Percentiles rank a stretch among this genome's conserved stretches.
These are phyloP conservation scores for Camelina sativa DNA, from an alignment of 345 rosid species.

Conservation along the genomic window DNA sequence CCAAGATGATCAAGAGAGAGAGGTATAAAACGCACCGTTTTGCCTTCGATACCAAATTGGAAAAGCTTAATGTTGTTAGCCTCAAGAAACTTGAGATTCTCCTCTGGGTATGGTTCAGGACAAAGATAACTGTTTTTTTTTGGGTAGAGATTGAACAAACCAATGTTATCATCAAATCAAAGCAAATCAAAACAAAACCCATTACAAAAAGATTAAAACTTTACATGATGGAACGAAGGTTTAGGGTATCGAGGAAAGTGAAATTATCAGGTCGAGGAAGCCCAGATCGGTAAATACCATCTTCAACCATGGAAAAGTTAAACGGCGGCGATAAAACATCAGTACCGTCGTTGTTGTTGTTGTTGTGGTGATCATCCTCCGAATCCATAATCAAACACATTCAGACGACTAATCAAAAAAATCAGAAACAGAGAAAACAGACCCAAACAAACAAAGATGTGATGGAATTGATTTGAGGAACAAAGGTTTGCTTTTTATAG, in stretches of 20 bases:
- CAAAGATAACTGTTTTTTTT: slow-evolving; percentile 67
- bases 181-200: not conserved
- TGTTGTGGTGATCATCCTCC: slow-evolving; percentile 17
- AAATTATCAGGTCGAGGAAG: slow-evolving; percentile 68
- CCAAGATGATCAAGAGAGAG: not conserved
- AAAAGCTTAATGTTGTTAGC: slow-evolving; percentile 63
- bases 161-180: not conserved
- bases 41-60: slow-evolving; percentile 84
- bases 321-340: slow-evolving; percentile 54
- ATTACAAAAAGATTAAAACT: slow-evolving; percentile 1
- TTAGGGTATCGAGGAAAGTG: slow-evolving; percentile 61
- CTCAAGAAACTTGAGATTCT: slow-evolving; percentile 64
- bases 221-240: slow-evolving; percentile 82
- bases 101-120: slow-evolving; percentile 81
- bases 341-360: slow-evolving; percentile 20
- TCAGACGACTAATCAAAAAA: too few relatives aligned
- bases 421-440: not conserved
- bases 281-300: slow-evolving; percentile 74
- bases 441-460: slow-evolving; percentile 19
- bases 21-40: slow-evolving; percentile 50
- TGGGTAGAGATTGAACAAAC: slow-evolving; percentile 7
- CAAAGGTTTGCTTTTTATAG: not conserved
- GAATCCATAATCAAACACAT: slow-evolving; percentile 52
- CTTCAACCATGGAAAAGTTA: slow-evolving; percentile 86
- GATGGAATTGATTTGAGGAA: slow-evolving; percentile 14